Evolutionary conservation across 2,329 filamentous ascomycete species (phyloP).

Genomic region (Cladosporium sp.): DNA sequence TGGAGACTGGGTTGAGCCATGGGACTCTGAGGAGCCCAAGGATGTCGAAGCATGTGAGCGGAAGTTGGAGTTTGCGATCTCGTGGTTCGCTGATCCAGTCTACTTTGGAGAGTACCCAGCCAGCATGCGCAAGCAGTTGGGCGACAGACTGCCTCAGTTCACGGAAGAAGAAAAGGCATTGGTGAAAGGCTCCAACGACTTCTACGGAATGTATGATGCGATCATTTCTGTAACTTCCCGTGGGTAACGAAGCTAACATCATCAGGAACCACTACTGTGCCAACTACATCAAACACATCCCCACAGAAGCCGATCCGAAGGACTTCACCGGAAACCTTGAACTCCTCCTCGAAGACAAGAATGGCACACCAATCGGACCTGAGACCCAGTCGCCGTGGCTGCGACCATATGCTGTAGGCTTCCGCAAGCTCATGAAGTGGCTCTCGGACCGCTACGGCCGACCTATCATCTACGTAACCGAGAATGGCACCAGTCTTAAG

Average conservation of each 20-base stretch:
- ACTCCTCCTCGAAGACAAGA: slow-evolving; percentile 62
- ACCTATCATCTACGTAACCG: slow-evolving; percentile 80
- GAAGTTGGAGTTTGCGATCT: slow-evolving; percentile 82
- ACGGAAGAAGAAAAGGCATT: slow-evolving; percentile 67
- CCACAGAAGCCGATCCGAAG: slow-evolving; percentile 53
- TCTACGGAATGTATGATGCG: slow-evolving; percentile 67
- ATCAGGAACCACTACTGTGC: slow-evolving; percentile 75
- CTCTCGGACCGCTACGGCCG: slow-evolving; percentile 69
- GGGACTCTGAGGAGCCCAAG: slow-evolving; percentile 69
- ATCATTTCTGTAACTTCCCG: background rate
- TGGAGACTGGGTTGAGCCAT: slow-evolving; percentile 67
- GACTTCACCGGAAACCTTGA: slow-evolving; percentile 77
- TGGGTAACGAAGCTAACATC: background rate
- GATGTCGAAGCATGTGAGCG: slow-evolving; percentile 74
- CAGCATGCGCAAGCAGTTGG: slow-evolving; percentile 77
- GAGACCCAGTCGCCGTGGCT: slow-evolving; percentile 83
- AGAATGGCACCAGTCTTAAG: slow-evolving; percentile 82
- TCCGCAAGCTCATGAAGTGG: slow-evolving; percentile 73
- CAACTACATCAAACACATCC: slow-evolving; percentile 70
- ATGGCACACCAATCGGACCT: slow-evolving; percentile 68
- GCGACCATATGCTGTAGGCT: slow-evolving; percentile 68
- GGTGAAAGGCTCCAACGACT: slow-evolving; percentile 85
- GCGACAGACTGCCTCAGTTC: slow-evolving; percentile 69
- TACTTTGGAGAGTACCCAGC: slow-evolving; percentile 80
- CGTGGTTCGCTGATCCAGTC: slow-evolving; percentile 84